A percentile compares a stretch with the other conserved stretches of the same genome.
These are phyloP conservation scores for Podila verticillata DNA, from an alignment of 192 early-diverging fungal species.

Conservation along the genomic window DNA sequence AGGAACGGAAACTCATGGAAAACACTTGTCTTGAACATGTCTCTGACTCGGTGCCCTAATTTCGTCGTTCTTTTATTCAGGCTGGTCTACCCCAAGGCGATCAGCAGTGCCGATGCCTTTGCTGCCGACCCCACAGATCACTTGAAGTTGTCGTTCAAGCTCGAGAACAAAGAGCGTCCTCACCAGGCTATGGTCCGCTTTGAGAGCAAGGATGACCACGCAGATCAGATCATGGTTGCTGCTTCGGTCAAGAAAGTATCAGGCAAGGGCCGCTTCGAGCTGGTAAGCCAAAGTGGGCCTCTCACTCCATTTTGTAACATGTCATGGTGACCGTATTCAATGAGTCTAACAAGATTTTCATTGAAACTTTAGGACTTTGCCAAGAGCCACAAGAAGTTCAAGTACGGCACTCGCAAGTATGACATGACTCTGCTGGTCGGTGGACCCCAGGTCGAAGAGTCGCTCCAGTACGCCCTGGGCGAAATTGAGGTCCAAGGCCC, in stretches of 20 bases:
- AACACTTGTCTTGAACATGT: not conserved
- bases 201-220: constrained; percentile 45
- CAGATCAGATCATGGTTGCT: constrained; percentile 44
- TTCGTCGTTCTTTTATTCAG: constrained; percentile 2
- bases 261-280: constrained; percentile 45
- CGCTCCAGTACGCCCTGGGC: constrained; percentile 37
- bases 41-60: not conserved
- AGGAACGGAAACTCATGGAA: not conserved
- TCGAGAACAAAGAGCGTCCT: constrained; percentile 37
- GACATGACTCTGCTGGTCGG: constrained; percentile 42
- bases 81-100: constrained; percentile 37
- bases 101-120: constrained; percentile 1
- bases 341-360: not conserved
- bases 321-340: not conserved
- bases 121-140: constrained; percentile 21
- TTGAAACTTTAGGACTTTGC: constrained; percentile 15
- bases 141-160: constrained; percentile 45
- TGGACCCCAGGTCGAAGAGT: constrained; percentile 31
- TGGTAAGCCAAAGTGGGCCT: constrained; percentile 15
- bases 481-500: constrained; percentile 40
- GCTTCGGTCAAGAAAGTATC: constrained; percentile 35
- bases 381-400: constrained; percentile 21
- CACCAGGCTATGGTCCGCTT: constrained; percentile 52
- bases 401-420: constrained; percentile 37
- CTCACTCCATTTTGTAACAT: not conserved